Base-by-base conservation (phyloP, 176 grass and related monocot species). In the Eleusine indica region DNA sequence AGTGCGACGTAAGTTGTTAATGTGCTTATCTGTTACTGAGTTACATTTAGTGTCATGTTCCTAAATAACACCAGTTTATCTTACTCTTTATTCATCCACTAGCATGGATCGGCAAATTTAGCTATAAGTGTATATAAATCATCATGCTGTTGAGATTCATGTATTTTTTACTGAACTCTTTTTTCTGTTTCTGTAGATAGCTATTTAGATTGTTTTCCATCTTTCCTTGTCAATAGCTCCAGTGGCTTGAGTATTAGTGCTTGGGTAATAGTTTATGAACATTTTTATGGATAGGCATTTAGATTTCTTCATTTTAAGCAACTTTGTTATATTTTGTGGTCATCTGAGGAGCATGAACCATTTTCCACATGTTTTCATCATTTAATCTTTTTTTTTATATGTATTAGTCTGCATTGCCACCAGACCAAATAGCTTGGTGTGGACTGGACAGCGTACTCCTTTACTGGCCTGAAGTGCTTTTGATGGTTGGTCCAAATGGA, bases 371-470 rank as follows among this genome's bases (percentile, higher is more conserved):
- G 1, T 73, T 13, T 74, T 69, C 49, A 84, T 80, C 47, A 73
- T 10, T 79, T 81, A 57, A 81, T 8, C 11, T 52, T 54, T 49
- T 41, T 38, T 19, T 79, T 9, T 37, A 28, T 70, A 72, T 86
- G 35, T 83, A 80, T 48, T 78, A 98, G 93, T 98, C 96, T 53
- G 87, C 96, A 58, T 91, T 98, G 70, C 96, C 96, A 85, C 96
- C 96, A 9, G 93, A 95, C 69, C 96, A 95, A 85, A 92, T 98
- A 80, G 93, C 90, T 74, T 98, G 96, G 96, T 98, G 93, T 54
- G 92, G 93, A n/a, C 57, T 95, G 73, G 96, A 98, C 80, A 95
- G 96, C 14, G 96, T 98, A 72, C 93, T 98, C 22, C 89, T 98
- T 16, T 95, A 95, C 78, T 95, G 96, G 96, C 78, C 94, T 85